Conservation (phyloP, 2,329 filamentous ascomycete genomes). For the Bipolaris bicolor region DNA sequence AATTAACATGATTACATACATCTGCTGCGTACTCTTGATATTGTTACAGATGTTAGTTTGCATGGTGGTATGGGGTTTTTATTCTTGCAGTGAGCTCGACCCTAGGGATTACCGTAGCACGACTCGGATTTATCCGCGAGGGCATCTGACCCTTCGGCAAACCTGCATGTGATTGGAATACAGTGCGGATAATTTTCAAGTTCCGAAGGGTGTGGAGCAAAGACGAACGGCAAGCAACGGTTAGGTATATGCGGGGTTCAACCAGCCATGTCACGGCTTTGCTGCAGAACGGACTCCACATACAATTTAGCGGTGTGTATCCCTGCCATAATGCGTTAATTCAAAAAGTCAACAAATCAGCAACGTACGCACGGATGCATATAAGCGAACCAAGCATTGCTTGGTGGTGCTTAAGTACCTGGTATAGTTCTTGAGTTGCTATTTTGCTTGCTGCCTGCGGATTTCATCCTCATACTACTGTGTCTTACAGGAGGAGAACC, state of each 20-base stretch:
- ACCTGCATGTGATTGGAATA: too few species aligned
- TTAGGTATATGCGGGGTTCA: neutral
- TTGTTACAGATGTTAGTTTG: too few species aligned
- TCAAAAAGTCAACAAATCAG: neutral
- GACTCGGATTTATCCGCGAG: neutral
- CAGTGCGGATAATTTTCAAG: too few species aligned
- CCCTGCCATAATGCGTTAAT: neutral
- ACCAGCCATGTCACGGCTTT: neutral
- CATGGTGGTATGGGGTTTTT: neutral
- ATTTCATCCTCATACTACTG: neutral
- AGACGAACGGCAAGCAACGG: neutral
- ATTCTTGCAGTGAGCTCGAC: neutral
- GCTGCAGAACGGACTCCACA: neutral
- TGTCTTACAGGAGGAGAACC: neutral
- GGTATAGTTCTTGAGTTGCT: neutral
- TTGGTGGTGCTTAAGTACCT: slow-evolving; percentile 7
- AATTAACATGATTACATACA: too few species aligned
- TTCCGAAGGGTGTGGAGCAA: neutral
- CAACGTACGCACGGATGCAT: neutral
- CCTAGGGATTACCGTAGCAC: neutral
- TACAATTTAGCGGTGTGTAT: neutral
- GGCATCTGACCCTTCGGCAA: neutral
- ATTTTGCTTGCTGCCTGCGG: neutral
- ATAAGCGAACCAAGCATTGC: slow-evolving; percentile 7
- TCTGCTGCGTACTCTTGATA: too few species aligned